phyloP scores from a whole-genome alignment of 345 rosid genomes.

The Kernera saxatilis region DNA sequence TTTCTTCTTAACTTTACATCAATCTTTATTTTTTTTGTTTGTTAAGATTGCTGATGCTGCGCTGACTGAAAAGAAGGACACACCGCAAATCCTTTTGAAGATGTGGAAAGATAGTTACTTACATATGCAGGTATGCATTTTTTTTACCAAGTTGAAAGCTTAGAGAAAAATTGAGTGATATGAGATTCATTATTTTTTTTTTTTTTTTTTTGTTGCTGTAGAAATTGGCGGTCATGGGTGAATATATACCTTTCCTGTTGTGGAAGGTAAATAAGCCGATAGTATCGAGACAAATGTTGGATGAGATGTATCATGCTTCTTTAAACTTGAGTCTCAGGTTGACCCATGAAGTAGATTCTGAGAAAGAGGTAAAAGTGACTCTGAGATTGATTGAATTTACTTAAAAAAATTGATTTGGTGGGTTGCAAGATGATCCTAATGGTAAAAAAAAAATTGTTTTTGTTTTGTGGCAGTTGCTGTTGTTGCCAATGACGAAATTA shows the following conservation, averaged over 20 bases:
- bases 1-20: neutral
- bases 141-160: neutral
- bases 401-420: too few relatives aligned
- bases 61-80: slow-evolving; percentile 63
- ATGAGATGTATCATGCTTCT: slow-evolving; percentile 82
- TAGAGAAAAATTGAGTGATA: neutral
- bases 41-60: slow-evolving; percentile 58
- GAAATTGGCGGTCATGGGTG: slow-evolving; percentile 50
- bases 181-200: neutral
- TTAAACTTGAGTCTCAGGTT: slow-evolving; percentile 64
- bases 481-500: slow-evolving; percentile 36
- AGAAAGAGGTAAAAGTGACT: too few relatives aligned
- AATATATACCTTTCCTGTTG: slow-evolving; percentile 40
- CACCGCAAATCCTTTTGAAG: slow-evolving; percentile 54
- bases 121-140: slow-evolving; percentile 67
- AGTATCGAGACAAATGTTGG: slow-evolving; percentile 45
- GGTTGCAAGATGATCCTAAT: neutral
- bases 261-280: slow-evolving; percentile 66
- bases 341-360: slow-evolving; percentile 52
- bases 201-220: slow-evolving; percentile 24
- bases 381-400: too few relatives aligned
- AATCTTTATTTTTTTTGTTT: neutral
- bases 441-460: neutral
- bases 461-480: slow-evolving; percentile 39
- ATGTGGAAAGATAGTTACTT: slow-evolving; percentile 81